Conservation (phyloP, 1,284 basidiomycete genomes). For the Albatrellus sp. region DNA sequence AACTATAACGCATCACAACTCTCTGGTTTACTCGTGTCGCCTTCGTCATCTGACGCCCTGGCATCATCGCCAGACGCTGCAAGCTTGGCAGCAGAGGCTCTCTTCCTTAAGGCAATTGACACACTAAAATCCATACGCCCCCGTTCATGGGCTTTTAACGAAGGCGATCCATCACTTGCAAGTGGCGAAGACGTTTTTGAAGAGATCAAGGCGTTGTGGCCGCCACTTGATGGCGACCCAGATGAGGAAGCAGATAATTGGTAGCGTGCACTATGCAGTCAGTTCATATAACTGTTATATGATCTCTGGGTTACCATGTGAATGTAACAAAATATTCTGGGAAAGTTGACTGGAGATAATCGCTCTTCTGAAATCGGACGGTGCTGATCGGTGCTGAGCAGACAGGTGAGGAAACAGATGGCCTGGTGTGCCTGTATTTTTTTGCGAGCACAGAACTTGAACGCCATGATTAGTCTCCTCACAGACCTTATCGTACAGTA, state of each 20-base stretch:
- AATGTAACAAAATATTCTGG: too few relatives aligned
- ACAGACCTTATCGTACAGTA: too few relatives aligned
- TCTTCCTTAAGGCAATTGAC: conserved; percentile 42
- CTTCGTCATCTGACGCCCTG: conserved; percentile 27
- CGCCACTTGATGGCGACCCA: conserved; percentile 14
- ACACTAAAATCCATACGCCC: conserved; percentile 12
- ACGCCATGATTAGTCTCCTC: too few relatives aligned
- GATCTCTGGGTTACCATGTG: neutral
- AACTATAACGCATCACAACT: too few relatives aligned
- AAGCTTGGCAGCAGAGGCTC: conserved; percentile 41
- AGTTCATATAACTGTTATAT: neutral
- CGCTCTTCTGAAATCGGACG: too few relatives aligned
- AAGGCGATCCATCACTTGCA: conserved; percentile 5
- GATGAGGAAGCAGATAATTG: conserved; percentile 19
- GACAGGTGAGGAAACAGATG: too few relatives aligned
- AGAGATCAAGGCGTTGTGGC: conserved; percentile 22
- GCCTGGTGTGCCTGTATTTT: too few relatives aligned
- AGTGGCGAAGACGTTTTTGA: conserved; percentile 9
- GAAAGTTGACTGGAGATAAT: too few relatives aligned
- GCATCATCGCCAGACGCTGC: conserved; percentile 48
- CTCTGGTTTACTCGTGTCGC: conserved; percentile 22
- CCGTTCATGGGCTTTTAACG: conserved; percentile 4
- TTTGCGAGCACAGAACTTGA: too few relatives aligned
- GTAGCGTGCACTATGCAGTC: conserved; percentile 4
- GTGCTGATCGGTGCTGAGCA: too few relatives aligned